A percentile compares a stretch with the other conserved stretches of the same genome.
phyloP scores from a whole-genome alignment of 768 basidiomycete genomes.

The Austroboletus festivus region DNA sequence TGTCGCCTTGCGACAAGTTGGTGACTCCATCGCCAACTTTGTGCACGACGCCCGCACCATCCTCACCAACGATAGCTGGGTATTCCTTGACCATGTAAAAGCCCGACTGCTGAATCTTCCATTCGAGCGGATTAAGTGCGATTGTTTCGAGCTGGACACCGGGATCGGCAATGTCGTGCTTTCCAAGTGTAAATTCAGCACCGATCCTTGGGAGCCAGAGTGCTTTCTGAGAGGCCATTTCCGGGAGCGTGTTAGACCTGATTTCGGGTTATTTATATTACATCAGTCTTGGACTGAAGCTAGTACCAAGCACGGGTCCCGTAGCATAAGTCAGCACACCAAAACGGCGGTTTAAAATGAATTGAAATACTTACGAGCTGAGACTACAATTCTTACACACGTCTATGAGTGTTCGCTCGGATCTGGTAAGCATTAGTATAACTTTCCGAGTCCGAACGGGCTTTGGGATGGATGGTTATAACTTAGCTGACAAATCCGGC shows the following conservation, averaged over 20 bases:
- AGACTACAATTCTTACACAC: too few species aligned
- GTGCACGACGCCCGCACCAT: slow-evolving; percentile 36
- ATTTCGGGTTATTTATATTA: slow-evolving; percentile 4
- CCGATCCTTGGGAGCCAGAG: slow-evolving; percentile 4
- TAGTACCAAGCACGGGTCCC: too few species aligned
- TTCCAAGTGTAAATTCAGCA: neutral
- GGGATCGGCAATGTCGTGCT: slow-evolving; percentile 26
- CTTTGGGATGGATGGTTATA: too few species aligned
- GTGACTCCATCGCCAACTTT: slow-evolving; percentile 35
- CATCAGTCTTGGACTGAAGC: too few species aligned
- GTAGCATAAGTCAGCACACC: too few species aligned
- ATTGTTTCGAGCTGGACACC: slow-evolving; percentile 39
- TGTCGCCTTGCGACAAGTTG: slow-evolving; percentile 31
- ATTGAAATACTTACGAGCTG: too few species aligned
- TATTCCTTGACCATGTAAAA: slow-evolving; percentile 27
- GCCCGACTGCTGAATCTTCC: slow-evolving; percentile 1
- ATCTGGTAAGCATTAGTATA: too few species aligned
- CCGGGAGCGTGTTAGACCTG: neutral
- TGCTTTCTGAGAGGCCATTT: slow-evolving; percentile 8
- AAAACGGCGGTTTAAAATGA: too few species aligned
- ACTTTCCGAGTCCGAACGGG: too few species aligned
- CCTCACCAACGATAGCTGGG: slow-evolving; percentile 35
- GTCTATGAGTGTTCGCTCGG: too few species aligned
- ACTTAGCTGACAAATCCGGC: too few species aligned
- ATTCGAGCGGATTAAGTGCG: slow-evolving; percentile 43